These are phyloP conservation scores for Paecilomyces sp. DNA, from an alignment of 2,329 filamentous ascomycete genomes.

Conservation along the genomic window DNA sequence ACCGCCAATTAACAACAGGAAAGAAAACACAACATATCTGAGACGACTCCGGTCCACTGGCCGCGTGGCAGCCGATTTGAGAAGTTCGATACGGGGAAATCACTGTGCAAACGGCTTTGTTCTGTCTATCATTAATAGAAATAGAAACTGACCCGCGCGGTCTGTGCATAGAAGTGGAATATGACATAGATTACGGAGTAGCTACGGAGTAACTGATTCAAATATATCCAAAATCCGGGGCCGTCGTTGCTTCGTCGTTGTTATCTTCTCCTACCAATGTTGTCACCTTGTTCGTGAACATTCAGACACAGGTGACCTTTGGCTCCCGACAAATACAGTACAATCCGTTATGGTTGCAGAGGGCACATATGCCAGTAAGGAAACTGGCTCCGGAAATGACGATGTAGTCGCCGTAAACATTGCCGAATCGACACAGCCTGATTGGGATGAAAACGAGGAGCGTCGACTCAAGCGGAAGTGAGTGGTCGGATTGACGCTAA, in stretches of 20 bases:
- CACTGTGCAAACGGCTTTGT: background rate
- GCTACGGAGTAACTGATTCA: background rate
- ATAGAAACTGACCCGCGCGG: too few relatives aligned
- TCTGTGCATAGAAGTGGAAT: background rate
- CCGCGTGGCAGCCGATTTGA: background rate
- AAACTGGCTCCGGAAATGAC: background rate
- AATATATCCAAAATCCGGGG: background rate
- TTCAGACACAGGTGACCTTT: background rate
- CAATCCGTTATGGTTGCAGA: background rate
- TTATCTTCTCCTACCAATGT: background rate
- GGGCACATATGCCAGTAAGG: background rate
- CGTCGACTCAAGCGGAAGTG: background rate
- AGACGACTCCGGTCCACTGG: background rate
- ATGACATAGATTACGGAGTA: background rate
- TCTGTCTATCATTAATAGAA: background rate
- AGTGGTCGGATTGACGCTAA: background rate
- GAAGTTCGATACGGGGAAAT: background rate
- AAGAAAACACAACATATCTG: background rate
- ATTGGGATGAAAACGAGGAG: constrained; percentile 1
- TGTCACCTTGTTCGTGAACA: background rate
- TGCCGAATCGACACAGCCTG: background rate
- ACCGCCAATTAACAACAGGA: background rate
- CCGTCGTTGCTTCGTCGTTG: background rate
- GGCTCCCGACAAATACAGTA: background rate
- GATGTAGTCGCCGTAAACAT: background rate